Conservation (phyloP, 805 yeast species). For the Kregervanrija pseudodelftensis region DNA sequence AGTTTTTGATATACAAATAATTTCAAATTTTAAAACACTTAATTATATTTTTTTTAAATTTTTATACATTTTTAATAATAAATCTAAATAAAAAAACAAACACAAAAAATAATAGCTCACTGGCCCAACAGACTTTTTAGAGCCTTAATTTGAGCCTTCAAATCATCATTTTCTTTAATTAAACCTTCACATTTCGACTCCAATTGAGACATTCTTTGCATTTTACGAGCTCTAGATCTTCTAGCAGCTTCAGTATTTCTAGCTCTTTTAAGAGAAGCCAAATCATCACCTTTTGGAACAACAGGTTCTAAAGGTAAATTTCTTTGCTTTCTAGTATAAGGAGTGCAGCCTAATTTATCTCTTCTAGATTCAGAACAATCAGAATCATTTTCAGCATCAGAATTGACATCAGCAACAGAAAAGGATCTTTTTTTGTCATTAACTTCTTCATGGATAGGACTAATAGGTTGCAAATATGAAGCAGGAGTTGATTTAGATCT, state of each 20-base stretch:
- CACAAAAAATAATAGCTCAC: background rate
- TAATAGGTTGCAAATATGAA: constrained; percentile 1
- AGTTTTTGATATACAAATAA: too few relatives aligned
- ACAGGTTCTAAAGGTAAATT: constrained; percentile 66
- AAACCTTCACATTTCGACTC: constrained; percentile 70
- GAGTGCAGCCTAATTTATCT: constrained; percentile 69
- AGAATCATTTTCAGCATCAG: background rate
- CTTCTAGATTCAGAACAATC: constrained; percentile 26
- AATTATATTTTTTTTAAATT: too few relatives aligned
- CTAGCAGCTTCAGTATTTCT: constrained; percentile 98
- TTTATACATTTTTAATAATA: background rate
- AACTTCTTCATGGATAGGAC: background rate
- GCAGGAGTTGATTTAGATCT: constrained; percentile 9
- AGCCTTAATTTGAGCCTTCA: constrained; percentile 53
- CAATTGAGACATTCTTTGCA: constrained; percentile 78
- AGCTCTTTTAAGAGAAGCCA: constrained; percentile 80
- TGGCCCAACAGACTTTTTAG: constrained; percentile 40
- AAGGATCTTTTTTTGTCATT: constrained; percentile 18
- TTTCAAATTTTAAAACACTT: too few relatives aligned
- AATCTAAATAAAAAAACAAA: background rate
- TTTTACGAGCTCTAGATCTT: constrained; percentile 87
- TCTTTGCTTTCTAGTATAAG: constrained; percentile 76
- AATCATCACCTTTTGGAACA: constrained; percentile 50
- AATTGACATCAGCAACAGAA: constrained; percentile 11
- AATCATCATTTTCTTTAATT: constrained; percentile 46